These are phyloP conservation scores for Myriosclerotinia scirpicola DNA, from an alignment of 2,329 filamentous ascomycete species.

Conservation along the genomic window DNA sequence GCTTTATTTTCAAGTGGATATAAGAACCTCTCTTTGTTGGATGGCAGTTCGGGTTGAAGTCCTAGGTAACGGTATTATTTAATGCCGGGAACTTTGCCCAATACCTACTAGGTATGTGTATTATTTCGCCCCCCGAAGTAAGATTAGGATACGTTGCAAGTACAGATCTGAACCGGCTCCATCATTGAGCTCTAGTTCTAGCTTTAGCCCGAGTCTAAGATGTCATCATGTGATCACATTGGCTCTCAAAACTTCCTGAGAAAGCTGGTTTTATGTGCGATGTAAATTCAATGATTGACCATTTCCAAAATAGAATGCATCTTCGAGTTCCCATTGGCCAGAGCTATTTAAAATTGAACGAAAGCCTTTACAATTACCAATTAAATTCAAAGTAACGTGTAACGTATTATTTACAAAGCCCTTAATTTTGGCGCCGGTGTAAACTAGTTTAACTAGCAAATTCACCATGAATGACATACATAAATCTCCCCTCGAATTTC, in stretches of 20 bases:
- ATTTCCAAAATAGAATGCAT: not conserved
- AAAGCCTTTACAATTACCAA: not conserved
- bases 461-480: not conserved
- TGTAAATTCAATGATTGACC: not conserved
- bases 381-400: not conserved
- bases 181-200: not conserved
- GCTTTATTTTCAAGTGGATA: not conserved
- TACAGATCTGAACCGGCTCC: not conserved
- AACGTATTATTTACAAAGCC: not conserved
- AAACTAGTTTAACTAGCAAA: not conserved
- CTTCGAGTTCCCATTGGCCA: not conserved
- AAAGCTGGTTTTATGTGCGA: not conserved
- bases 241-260: not conserved
- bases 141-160: not conserved
- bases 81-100: not conserved
- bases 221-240: not conserved
- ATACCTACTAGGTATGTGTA: not conserved
- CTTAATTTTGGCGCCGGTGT: not conserved
- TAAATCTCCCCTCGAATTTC: not conserved
- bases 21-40: not conserved
- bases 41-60: not conserved
- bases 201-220: not conserved
- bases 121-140: not conserved
- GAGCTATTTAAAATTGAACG: not conserved
- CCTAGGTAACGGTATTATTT: not conserved